Evolutionary conservation across 306 rosid genomes (phyloP).

Genomic region (Begonia fuchsioides): DNA sequence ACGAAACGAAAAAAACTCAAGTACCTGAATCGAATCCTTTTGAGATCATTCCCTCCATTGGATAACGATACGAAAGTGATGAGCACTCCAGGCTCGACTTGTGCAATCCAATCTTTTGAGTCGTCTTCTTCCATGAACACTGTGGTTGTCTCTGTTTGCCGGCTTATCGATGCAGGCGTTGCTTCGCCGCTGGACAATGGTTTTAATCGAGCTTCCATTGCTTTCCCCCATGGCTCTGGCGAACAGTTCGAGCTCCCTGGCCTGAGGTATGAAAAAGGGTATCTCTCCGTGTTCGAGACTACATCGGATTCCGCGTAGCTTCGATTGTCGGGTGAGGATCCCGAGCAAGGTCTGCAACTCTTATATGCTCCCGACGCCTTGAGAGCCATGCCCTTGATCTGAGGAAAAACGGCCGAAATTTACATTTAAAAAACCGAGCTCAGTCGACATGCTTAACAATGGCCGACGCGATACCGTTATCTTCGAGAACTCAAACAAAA

Average conservation of each 20-base stretch:
- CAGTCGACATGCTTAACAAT: neutral
- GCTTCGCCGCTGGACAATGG: slow-evolving; percentile 77
- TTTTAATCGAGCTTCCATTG: slow-evolving; percentile 56
- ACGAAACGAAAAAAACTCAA: slow-evolving; percentile 9
- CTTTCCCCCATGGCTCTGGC: slow-evolving; percentile 72
- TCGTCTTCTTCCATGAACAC: slow-evolving; percentile 90
- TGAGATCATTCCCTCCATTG: slow-evolving; percentile 90
- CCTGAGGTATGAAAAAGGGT: slow-evolving; percentile 51
- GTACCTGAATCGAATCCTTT: slow-evolving; percentile 93
- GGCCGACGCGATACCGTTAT: too few relatives aligned
- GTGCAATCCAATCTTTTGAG: slow-evolving; percentile 94
- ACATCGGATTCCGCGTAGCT: slow-evolving; percentile 49
- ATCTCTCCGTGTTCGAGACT: slow-evolving; percentile 68
- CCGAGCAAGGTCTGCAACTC: slow-evolving; percentile 74
- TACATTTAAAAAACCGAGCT: neutral
- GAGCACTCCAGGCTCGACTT: slow-evolving; percentile 96
- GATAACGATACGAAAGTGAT: slow-evolving; percentile 91
- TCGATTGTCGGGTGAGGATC: slow-evolving; percentile 36
- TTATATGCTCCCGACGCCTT: slow-evolving; percentile 82
- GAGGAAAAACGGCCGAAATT: neutral
- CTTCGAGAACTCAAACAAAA: neutral
- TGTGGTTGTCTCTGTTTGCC: slow-evolving; percentile 45
- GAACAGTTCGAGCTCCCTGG: slow-evolving; percentile 69
- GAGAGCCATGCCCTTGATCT: slow-evolving; percentile 92
- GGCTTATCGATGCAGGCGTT: slow-evolving; percentile 78